Conservation (phyloP, 2,329 filamentous ascomycete genomes). For the Aspergillus sp. region DNA sequence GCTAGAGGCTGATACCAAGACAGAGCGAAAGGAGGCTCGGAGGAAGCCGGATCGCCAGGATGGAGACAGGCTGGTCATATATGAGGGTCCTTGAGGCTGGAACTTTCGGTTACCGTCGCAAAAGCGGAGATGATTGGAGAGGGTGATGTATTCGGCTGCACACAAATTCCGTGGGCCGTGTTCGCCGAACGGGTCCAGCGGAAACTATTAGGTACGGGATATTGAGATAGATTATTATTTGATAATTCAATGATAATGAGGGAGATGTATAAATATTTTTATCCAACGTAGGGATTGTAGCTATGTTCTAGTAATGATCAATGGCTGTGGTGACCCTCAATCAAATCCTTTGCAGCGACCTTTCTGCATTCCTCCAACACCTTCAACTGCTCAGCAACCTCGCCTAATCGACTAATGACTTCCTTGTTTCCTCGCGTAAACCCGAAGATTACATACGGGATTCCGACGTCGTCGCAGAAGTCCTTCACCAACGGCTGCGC, state of each 20-base stretch:
- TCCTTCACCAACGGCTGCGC: constrained; percentile 72
- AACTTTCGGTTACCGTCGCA: no score
- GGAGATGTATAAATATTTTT: no score
- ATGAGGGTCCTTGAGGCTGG: background rate
- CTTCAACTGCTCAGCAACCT: constrained; percentile 72
- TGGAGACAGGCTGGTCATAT: constrained; percentile 3
- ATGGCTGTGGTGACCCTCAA: no score
- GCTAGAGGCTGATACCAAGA: background rate
- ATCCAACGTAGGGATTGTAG: no score
- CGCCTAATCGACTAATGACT: constrained; percentile 69
- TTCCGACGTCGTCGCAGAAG: constrained; percentile 75
- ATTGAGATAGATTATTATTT: no score
- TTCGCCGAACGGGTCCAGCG: no score
- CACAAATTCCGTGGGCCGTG: no score
- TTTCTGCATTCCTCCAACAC: constrained; percentile 70
- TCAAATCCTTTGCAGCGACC: constrained; percentile 1
- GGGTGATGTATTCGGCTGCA: no score
- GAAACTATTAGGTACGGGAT: no score
- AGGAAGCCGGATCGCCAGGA: constrained; percentile 6
- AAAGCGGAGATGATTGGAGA: no score
- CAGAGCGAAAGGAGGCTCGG: constrained; percentile 3
- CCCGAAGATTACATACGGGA: constrained; percentile 80
- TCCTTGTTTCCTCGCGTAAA: constrained; percentile 76
- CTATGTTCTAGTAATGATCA: no score
- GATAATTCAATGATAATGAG: no score